Percentiles rank a stretch among this genome's conserved stretches.
Evolutionary conservation across 2,329 filamentous ascomycete genomes (phyloP).

Genomic region (Curvularia hawaiiensis): DNA sequence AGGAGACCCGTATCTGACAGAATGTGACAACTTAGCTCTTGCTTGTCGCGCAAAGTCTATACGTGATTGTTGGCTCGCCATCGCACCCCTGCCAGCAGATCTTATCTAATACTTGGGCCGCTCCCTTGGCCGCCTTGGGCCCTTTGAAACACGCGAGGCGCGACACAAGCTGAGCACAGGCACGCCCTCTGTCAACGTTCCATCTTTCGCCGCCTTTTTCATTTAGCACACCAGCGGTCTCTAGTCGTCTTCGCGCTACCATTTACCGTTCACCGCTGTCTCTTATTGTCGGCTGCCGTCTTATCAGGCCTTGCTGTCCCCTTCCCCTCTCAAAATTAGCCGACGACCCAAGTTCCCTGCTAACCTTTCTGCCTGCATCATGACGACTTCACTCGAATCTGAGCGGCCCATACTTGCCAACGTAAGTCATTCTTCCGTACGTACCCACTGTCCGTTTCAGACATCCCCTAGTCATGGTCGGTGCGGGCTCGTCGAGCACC

Average conservation of each 20-base stretch:
- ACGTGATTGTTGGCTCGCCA: background rate
- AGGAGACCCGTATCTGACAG: conserved; percentile 1
- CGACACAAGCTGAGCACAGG: conserved; percentile 24
- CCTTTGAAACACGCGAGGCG: conserved; percentile 31
- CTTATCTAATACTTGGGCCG: conserved; percentile 22
- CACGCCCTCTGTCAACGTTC: conserved; percentile 11
- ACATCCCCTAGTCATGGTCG: conserved; percentile 25
- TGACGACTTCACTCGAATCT: conserved; percentile 49
- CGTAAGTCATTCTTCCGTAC: conserved; percentile 42
- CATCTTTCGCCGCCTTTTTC: conserved; percentile 7
- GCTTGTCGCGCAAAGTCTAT: background rate
- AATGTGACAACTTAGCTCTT: conserved; percentile 5
- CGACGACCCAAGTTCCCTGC: background rate
- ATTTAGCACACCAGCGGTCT: conserved; percentile 5
- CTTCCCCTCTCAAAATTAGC: background rate
- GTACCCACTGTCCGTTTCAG: conserved; percentile 39
- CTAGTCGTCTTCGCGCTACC: background rate
- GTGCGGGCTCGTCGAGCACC: conserved; percentile 18
- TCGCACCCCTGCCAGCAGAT: conserved; percentile 22
- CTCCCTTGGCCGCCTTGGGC: conserved; percentile 34
- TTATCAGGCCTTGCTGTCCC: background rate
- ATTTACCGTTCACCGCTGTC: background rate
- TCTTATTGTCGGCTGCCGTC: background rate
- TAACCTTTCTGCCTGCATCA: conserved; percentile 23
- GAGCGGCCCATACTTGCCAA: conserved; percentile 49